A percentile compares a stretch with the other conserved stretches of the same genome.
phyloP scores from a whole-genome alignment of 2,329 filamentous ascomycete species.

The Colletotrichum lentis region DNA sequence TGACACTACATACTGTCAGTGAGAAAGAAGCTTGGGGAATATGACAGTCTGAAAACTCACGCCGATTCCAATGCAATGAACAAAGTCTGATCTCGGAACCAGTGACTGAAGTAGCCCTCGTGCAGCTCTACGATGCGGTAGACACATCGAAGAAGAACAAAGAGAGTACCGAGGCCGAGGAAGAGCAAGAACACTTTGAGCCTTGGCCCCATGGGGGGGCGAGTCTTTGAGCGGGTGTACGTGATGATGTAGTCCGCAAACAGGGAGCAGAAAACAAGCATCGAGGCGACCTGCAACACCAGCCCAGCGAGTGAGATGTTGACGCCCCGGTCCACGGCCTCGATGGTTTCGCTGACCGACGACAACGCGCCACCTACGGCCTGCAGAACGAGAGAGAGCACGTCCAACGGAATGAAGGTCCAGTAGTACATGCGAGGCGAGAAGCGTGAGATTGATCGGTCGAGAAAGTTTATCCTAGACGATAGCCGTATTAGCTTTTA shows the following conservation, averaged over 20 bases:
- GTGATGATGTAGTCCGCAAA: constrained; percentile 53
- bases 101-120: constrained; percentile 60
- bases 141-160: constrained; percentile 64
- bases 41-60: constrained; percentile 31
- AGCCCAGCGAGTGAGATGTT: constrained; percentile 61
- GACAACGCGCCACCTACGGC: constrained; percentile 60
- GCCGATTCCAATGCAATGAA: constrained; percentile 56
- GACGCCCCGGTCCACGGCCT: constrained; percentile 50
- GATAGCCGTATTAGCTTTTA: neutral
- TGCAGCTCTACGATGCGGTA: constrained; percentile 68
- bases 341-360: constrained; percentile 46
- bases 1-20: constrained; percentile 7
- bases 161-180: constrained; percentile 59
- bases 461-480: constrained; percentile 43
- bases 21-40: too few species aligned
- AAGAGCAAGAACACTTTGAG: constrained; percentile 60
- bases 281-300: constrained; percentile 59
- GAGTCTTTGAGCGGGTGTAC: constrained; percentile 42
- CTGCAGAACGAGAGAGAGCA: constrained; percentile 61
- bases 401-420: constrained; percentile 58
- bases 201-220: constrained; percentile 43
- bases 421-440: constrained; percentile 46
- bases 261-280: constrained; percentile 54
- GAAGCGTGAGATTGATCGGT: constrained; percentile 44
- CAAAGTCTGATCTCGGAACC: constrained; percentile 55